A percentile compares a stretch with the other conserved stretches of the same genome.
Conservation (phyloP, 495 filamentous ascomycete species). For the Barbatosphaeria neglecta region DNA sequence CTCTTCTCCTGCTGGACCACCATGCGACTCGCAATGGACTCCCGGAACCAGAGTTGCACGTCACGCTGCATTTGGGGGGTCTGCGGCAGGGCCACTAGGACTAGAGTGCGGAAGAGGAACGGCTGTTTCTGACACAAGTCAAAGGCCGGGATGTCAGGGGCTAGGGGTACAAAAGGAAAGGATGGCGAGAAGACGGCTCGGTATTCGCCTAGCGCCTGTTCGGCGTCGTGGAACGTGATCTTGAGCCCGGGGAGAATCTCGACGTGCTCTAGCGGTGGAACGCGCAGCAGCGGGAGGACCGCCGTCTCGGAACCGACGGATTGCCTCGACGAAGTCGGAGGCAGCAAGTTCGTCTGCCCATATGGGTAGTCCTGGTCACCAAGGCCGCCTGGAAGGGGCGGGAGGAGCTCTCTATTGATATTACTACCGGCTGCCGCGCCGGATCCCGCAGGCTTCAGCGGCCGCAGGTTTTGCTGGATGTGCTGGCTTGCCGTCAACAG, state of each 20-base stretch:
- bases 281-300: neutral
- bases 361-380: neutral
- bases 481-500: constrained; percentile 12
- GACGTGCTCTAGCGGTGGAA: neutral
- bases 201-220: constrained; percentile 7
- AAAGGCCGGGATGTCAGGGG: constrained; percentile 1
- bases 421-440: neutral
- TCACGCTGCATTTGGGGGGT: constrained; percentile 9
- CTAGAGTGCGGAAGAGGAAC: constrained; percentile 14
- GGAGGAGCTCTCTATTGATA: neutral
- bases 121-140: constrained; percentile 7
- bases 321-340: constrained; percentile 1
- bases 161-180: constrained; percentile 15
- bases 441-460: neutral
- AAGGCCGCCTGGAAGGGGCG: neutral
- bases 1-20: constrained; percentile 36
- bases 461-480: constrained; percentile 3
- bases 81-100: constrained; percentile 9
- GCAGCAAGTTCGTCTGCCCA: neutral
- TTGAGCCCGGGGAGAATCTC: constrained; percentile 10
- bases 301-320: neutral
- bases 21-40: constrained; percentile 32
- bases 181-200: constrained; percentile 7
- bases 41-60: constrained; percentile 20
- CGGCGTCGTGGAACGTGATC: constrained; percentile 7